These are phyloP conservation scores for Boletellus deceptivus DNA, from an alignment of 1,284 basidiomycete genomes.

Conservation along the genomic window DNA sequence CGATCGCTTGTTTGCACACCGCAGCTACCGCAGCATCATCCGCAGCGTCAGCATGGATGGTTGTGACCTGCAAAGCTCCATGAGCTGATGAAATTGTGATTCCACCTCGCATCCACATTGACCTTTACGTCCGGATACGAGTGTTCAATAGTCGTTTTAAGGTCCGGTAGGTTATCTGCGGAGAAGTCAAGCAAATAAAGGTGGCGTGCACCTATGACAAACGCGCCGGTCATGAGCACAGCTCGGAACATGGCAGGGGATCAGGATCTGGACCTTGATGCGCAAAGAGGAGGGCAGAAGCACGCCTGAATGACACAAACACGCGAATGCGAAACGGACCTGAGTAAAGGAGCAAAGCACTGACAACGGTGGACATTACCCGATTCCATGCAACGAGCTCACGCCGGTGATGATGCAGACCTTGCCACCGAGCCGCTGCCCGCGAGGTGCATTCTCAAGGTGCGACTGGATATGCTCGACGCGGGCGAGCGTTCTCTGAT, in stretches of 20 bases:
- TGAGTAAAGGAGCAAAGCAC: slow-evolving; percentile 12
- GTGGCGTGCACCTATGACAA: slow-evolving; percentile 71
- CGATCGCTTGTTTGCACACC: slow-evolving; percentile 70
- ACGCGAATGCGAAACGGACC: slow-evolving; percentile 3
- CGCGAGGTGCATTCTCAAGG: slow-evolving; percentile 54
- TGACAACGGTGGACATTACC: slow-evolving; percentile 43
- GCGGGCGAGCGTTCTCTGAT: slow-evolving; percentile 58
- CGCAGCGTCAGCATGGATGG: slow-evolving; percentile 78
- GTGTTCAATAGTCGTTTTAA: slow-evolving; percentile 66
- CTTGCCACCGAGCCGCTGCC: slow-evolving; percentile 68
- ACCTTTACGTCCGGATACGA: slow-evolving; percentile 81
- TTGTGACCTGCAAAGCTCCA: slow-evolving; percentile 56
- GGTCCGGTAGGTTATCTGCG: slow-evolving; percentile 64
- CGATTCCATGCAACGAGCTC: slow-evolving; percentile 81
- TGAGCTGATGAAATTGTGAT: slow-evolving; percentile 7
- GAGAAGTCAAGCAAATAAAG: slow-evolving; percentile 85
- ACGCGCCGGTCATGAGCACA: slow-evolving; percentile 7
- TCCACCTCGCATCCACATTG: slow-evolving; percentile 10
- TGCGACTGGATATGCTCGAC: slow-evolving; percentile 73
- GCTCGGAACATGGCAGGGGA: not conserved
- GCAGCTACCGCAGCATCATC: slow-evolving; percentile 70
- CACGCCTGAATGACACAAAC: slow-evolving; percentile 51
- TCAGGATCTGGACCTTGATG: slow-evolving; percentile 62
- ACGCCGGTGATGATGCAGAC: slow-evolving; percentile 92
- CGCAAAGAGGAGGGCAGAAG: slow-evolving; percentile 73